Base-by-base conservation (phyloP, 163 green algal species). In the Prototheca stagnorum region DNA sequence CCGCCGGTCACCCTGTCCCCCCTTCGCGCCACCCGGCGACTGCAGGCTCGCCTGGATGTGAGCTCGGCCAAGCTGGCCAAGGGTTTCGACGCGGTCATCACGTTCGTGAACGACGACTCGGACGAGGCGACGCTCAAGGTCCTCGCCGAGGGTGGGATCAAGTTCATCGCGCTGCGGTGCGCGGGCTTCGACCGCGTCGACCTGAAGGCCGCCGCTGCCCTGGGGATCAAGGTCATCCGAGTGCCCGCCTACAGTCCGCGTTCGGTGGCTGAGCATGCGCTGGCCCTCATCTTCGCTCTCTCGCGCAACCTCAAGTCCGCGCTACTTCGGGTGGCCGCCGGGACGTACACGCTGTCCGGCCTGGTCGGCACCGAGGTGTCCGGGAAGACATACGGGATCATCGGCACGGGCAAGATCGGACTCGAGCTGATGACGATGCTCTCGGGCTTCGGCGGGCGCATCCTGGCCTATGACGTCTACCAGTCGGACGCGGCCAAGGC, bases 401-500 rank as follows among this genome's bases (percentile, higher is more conserved):
- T 92, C 3, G 84, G 84, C 33, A 91, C 81, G 4, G 84, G 84
- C 17, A 67, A 69, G 2, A 94, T 92, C 35, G 84, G 84, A 24
- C 35, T 56, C 0, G 40, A 55, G 49, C 55, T 55, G 6, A 51
- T 57, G 33, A 62, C 47, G 14, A 29, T 62, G 23, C 47, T 55
- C 54, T 73, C 57, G 53, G 63, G 63, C 26, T 80, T 92, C 31
- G 75, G 65, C 29, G 72, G 67, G 44, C 53, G 53, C 14, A 72
- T 89, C 21, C 34, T 85, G 0, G 77, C 70, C 0, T 65, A 78
- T 37, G 79, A 86, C 52, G 37, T 81, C 19, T 58, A 49, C 5
- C 59, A 53, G 5, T 79, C 71, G 54, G 46, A 68, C 22, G 53
- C 56, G n/a, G 56, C 75, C 21, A 35, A 63, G 36, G 61, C 29